Evolutionary conservation across 305 asterid species (phyloP).

Genomic region (Ilex paraguariensis): DNA sequence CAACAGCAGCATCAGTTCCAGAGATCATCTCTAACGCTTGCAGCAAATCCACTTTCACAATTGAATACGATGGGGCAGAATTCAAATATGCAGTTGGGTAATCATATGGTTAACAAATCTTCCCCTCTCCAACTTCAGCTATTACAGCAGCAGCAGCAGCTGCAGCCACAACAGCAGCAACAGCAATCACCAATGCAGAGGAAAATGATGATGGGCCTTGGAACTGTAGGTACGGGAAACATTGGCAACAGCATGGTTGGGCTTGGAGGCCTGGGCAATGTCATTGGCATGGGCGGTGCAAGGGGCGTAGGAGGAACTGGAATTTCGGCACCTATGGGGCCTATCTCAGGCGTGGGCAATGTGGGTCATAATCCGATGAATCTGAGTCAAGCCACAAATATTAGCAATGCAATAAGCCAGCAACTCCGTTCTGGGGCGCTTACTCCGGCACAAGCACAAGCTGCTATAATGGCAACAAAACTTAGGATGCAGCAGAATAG

Average conservation of each 20-base stretch:
- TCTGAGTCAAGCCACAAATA: conserved; percentile 49
- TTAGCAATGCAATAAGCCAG: conserved; percentile 36
- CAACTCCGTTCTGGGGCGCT: conserved; percentile 45
- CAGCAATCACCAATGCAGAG: conserved; percentile 55
- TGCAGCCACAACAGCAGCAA: conserved; percentile 15
- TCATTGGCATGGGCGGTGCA: conserved; percentile 66
- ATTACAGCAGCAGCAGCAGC: conserved; percentile 34
- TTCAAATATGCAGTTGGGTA: conserved; percentile 52
- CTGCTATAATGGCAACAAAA: conserved; percentile 35
- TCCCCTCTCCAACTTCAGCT: conserved; percentile 62
- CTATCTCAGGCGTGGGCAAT: conserved; percentile 60
- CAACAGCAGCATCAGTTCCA: conserved; percentile 76
- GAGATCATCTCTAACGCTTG: conserved; percentile 69
- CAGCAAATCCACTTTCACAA: conserved; percentile 61
- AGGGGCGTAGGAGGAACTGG: conserved; percentile 71
- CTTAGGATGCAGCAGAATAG: conserved; percentile 41
- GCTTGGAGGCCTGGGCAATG: conserved; percentile 63
- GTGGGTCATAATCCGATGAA: conserved; percentile 58
- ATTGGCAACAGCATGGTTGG: conserved; percentile 69
- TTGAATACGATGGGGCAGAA: conserved; percentile 57
- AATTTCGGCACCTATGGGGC: conserved; percentile 62
- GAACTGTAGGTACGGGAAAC: conserved; percentile 72
- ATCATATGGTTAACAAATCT: conserved; percentile 53
- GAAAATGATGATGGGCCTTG: conserved; percentile 73
- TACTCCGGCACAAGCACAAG: conserved; percentile 46